A percentile compares a stretch with the other conserved stretches of the same genome.
Conservation (phyloP, 2,329 filamentous ascomycete species). For the Bipolaris gigantea region DNA sequence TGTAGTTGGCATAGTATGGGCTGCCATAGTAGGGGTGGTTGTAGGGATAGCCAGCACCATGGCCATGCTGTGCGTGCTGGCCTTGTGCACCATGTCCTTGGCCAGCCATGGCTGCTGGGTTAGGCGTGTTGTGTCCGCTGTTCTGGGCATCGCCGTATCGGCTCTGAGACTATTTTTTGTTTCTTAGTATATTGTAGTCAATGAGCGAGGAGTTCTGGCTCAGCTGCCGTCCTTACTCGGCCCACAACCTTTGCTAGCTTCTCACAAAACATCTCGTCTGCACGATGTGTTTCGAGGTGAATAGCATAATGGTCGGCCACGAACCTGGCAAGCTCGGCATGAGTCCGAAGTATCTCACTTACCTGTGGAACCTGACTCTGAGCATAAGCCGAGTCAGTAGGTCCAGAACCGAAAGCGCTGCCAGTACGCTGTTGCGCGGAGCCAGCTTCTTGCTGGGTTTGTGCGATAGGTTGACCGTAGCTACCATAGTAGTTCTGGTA, state of each 20-base stretch:
- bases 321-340: constrained; percentile 2
- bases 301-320: constrained; percentile 4
- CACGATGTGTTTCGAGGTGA: constrained; percentile 2
- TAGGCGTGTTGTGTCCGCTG: constrained; percentile 89
- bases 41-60: constrained; percentile 48
- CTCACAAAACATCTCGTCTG: constrained; percentile 6
- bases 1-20: constrained; percentile 65
- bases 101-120: constrained; percentile 67
- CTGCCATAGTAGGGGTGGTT: constrained; percentile 65
- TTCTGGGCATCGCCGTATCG: constrained; percentile 76
- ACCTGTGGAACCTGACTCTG: constrained; percentile 63
- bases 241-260: constrained; percentile 3
- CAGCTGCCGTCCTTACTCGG: constrained; percentile 9
- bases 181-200: constrained; percentile 19
- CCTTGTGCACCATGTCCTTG: constrained; percentile 54
- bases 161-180: constrained; percentile 57
- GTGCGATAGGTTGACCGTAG: constrained; percentile 54
- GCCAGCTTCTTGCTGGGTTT: constrained; percentile 70
- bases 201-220: constrained; percentile 1
- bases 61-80: constrained; percentile 52
- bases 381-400: constrained; percentile 64
- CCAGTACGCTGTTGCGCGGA: constrained; percentile 74
- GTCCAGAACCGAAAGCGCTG: constrained; percentile 69
- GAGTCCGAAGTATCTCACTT: constrained; percentile 23
- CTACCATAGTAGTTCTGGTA: constrained; percentile 69